phyloP scores from a whole-genome alignment of 352 stramenopile genomes.

The Phytophthora melonis region DNA sequence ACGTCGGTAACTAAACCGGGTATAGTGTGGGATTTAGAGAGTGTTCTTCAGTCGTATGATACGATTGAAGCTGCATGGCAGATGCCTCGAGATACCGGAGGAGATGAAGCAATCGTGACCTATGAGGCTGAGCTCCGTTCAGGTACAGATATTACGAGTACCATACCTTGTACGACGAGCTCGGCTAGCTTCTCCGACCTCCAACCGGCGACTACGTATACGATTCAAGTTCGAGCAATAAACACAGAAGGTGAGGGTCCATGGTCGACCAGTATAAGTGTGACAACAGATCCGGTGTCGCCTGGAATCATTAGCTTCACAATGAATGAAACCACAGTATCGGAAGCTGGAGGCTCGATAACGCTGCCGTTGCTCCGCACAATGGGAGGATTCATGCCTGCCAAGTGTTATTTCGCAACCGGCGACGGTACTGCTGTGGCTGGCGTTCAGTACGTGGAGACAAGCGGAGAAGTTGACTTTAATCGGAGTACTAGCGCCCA shows the following conservation, averaged over 20 bases:
- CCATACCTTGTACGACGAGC: background rate
- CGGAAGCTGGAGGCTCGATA: slow-evolving; percentile 30
- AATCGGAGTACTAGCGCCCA: slow-evolving; percentile 24
- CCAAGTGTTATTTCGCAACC: slow-evolving; percentile 46
- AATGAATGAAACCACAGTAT: slow-evolving; percentile 16
- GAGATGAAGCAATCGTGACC: slow-evolving; percentile 26
- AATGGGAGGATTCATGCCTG: slow-evolving; percentile 48
- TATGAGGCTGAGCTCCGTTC: slow-evolving; percentile 41
- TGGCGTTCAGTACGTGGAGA: slow-evolving; percentile 39
- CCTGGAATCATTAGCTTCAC: slow-evolving; percentile 57
- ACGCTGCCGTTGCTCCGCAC: slow-evolving; percentile 36
- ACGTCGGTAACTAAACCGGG: slow-evolving; percentile 35
- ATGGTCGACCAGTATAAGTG: slow-evolving; percentile 44
- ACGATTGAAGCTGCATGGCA: slow-evolving; percentile 43
- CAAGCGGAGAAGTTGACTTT: slow-evolving; percentile 43
- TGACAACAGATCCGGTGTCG: slow-evolving; percentile 56
- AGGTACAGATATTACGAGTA: background rate
- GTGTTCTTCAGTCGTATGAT: slow-evolving; percentile 33
- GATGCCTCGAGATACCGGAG: slow-evolving; percentile 50
- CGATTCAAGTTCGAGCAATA: slow-evolving; percentile 39
- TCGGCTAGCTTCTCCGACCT: slow-evolving; percentile 27
- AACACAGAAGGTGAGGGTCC: slow-evolving; percentile 31
- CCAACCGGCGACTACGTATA: slow-evolving; percentile 38
- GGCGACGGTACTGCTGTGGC: slow-evolving; percentile 45
- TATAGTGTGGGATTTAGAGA: slow-evolving; percentile 12